A percentile compares a stretch with the other conserved stretches of the same genome.
phyloP scores from a whole-genome alignment of 2,329 filamentous ascomycete species.

The Sporothrix pseudoabietina region DNA sequence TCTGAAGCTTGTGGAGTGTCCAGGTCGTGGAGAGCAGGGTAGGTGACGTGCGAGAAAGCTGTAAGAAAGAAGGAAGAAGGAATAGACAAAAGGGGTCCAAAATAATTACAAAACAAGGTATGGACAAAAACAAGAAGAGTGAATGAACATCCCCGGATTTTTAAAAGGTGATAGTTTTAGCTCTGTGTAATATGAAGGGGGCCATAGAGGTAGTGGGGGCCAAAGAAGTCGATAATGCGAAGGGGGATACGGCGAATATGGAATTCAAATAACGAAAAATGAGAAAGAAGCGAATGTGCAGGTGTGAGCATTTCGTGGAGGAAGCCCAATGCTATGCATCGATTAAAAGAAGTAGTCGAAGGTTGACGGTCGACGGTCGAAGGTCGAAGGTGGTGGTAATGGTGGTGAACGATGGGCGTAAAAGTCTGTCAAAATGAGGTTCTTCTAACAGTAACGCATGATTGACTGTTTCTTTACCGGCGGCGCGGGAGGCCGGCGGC shows the following conservation, averaged over 20 bases:
- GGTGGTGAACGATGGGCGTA: not conserved
- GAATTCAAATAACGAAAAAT: not conserved
- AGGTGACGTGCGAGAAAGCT: not conserved
- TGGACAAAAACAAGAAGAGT: not conserved
- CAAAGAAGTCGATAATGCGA: conserved; percentile 6
- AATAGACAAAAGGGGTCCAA: not conserved
- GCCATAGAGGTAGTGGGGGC: not conserved
- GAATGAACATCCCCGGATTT: not conserved
- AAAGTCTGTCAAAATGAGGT: not conserved
- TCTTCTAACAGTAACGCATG: conserved; percentile 26
- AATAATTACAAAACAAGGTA: conserved; percentile 20
- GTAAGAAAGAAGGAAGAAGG: conserved; percentile 1
- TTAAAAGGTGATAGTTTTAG: conserved; percentile 9
- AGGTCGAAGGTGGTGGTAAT: not conserved
- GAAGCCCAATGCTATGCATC: not conserved
- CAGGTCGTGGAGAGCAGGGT: not conserved
- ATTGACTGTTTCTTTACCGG: conserved; percentile 40
- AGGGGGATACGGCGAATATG: not conserved
- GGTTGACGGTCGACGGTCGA: too few species aligned
- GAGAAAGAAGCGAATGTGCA: not conserved
- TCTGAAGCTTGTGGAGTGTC: not conserved
- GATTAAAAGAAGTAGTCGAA: not conserved
- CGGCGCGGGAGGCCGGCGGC: conserved; percentile 55
- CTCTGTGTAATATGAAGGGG: not conserved
- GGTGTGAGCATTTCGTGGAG: not conserved